Base-by-base conservation (phyloP, 495 filamentous ascomycete genomes). In the Tuber umbilicatum region DNA sequence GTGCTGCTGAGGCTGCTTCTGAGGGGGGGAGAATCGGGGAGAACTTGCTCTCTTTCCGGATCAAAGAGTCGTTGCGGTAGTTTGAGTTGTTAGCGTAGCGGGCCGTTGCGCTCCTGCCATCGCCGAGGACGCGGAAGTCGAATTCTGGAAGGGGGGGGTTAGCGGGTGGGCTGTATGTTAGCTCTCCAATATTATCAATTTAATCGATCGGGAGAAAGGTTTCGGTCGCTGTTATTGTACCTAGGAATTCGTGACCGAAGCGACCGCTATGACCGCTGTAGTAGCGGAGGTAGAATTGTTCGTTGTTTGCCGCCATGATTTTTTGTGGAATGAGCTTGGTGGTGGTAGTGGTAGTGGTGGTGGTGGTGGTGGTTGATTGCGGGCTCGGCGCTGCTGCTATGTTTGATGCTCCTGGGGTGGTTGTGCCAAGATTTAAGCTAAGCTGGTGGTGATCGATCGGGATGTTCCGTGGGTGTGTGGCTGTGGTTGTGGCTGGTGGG, bases 51-150 rank as follows among this genome's bases (percentile, higher is more conserved):
- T 98, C 96, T 93, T 98, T 99, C 77, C 96, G 92, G 82, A 99
- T 98, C 79, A 99, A 85, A 76, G 94, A 97, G 85, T 99, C 96
- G 86, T 98, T 98, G 78, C 96, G 91, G 85, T 99, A 99, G 85
- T 98, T 99, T 71, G 95, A 97, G 84, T 99, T 99, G 86, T 99
- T 99, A 64, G 96, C 96, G 84, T 99, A 99, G 81, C 96, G 91
- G 19, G 94, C 93, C 69, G 93, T 92, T 60, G 96, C 95, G 82
- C 94, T 97, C 67, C 92, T 89, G n/a, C 96, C 96, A 83, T 99
- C 96, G 45, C 92, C 92, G 43, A 97, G 87, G 39, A 92, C 92
- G 70, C 95, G 91, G 81, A 99, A 93, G 84, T 99, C 96, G 85
- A 98, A 99, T 85, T 99, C 95, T 98, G 76, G 74, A 70, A 70